Evolutionary conservation across 768 basidiomycete species (phyloP).

Genomic region (Termitomyces sp.): DNA sequence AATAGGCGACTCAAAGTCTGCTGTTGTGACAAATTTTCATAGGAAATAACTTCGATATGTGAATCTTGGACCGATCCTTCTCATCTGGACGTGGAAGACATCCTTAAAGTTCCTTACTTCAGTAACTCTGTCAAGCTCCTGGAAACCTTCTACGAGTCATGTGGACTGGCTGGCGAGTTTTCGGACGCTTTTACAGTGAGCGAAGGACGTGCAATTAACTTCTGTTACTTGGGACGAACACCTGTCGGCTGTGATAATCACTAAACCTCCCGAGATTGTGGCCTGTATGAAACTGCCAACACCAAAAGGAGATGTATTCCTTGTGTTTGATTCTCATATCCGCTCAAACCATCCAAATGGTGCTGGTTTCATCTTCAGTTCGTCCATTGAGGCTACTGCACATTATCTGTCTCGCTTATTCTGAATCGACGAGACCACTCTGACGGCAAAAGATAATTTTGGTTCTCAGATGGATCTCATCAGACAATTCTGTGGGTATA

Average conservation of each 20-base stretch:
- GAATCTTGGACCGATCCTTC: conserved; percentile 43
- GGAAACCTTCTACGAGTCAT: conserved; percentile 29
- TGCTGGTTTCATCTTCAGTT: conserved; percentile 51
- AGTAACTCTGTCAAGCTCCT: conserved; percentile 28
- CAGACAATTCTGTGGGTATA: conserved; percentile 52
- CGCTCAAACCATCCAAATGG: conserved; percentile 54
- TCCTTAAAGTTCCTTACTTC: conserved; percentile 45
- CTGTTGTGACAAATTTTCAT: neutral
- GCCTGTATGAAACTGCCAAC: conserved; percentile 37
- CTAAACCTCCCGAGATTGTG: conserved; percentile 68
- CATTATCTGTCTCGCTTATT: conserved; percentile 40
- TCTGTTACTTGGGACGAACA: conserved; percentile 21
- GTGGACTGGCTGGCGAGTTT: conserved; percentile 23
- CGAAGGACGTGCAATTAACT: neutral
- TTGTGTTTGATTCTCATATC: conserved; percentile 66
- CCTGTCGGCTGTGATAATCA: conserved; percentile 46
- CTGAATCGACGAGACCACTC: conserved; percentile 33
- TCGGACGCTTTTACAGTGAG: conserved; percentile 24
- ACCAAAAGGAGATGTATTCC: conserved; percentile 34
- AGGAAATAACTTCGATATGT: conserved; percentile 58
- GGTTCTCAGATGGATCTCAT: conserved; percentile 62
- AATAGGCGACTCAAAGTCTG: neutral
- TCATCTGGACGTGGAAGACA: conserved; percentile 55
- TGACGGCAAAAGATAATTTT: conserved; percentile 18
- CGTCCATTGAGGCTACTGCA: conserved; percentile 37